Conservation (phyloP, 78 protist species). For the Isochrysis galbana region DNA sequence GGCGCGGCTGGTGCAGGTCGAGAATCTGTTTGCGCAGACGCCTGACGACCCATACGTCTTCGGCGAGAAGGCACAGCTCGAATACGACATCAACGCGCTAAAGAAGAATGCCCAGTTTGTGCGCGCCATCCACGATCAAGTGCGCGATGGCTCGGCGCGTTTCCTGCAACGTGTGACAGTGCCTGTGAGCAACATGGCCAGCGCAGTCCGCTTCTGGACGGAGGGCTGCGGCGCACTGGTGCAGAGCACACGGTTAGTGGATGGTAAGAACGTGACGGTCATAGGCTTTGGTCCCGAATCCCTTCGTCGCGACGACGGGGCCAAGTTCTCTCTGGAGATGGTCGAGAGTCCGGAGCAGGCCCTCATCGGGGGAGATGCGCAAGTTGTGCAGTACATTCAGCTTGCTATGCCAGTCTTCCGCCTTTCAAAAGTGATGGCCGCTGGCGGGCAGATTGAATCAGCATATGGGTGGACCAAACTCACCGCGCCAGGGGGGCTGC, state of each 20-base stretch:
- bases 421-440: neutral
- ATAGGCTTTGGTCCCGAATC: neutral
- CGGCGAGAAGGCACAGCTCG: conserved; percentile 31
- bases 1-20: neutral
- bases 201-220: neutral
- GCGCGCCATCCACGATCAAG: no score
- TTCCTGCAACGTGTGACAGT: neutral
- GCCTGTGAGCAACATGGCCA: neutral
- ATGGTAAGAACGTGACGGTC: neutral
- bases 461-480: neutral
- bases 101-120: neutral
- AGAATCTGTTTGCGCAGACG: neutral
- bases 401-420: conserved; percentile 2
- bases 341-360: neutral
- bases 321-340: conserved; percentile 4
- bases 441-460: neutral
- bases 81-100: neutral
- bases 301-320: neutral
- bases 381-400: neutral
- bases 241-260: neutral
- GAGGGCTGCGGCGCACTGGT: neutral
- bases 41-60: neutral
- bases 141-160: neutral
- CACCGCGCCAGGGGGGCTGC: neutral
- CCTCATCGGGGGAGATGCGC: neutral